These are phyloP conservation scores for Boletellus emodensis DNA, from an alignment of 768 basidiomycete genomes.

Conservation along the genomic window DNA sequence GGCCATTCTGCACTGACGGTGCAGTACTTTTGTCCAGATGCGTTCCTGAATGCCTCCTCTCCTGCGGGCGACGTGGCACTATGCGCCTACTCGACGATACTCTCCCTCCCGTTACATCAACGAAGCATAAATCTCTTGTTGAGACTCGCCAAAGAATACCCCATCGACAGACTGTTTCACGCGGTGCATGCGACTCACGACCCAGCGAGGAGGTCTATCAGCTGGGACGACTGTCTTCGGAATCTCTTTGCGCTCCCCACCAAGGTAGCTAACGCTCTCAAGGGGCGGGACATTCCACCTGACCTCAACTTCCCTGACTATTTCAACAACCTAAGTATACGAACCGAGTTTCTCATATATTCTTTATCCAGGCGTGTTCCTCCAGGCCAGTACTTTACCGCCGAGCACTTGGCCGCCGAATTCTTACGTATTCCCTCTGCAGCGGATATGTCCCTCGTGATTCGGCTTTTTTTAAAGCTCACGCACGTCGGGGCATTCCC, in stretches of 20 bases:
- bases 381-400: constrained; percentile 38
- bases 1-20: constrained; percentile 44
- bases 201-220: constrained; percentile 29
- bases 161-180: constrained; percentile 63
- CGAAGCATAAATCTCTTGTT: constrained; percentile 52
- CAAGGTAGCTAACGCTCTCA: constrained; percentile 74
- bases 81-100: constrained; percentile 61
- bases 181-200: constrained; percentile 39
- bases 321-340: constrained; percentile 47
- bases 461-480: constrained; percentile 61
- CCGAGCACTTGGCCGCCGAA: constrained; percentile 3
- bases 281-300: constrained; percentile 41
- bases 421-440: constrained; percentile 28
- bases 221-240: constrained; percentile 78
- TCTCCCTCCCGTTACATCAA: constrained; percentile 44
- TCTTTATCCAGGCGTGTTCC: constrained; percentile 36
- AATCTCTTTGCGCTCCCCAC: constrained; percentile 62
- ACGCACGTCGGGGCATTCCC: constrained; percentile 68
- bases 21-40: constrained; percentile 73
- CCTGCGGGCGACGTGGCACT: constrained; percentile 52
- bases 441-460: constrained; percentile 37
- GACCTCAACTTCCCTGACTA: constrained; percentile 55
- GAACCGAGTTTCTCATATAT: constrained; percentile 50
- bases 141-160: constrained; percentile 56
- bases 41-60: constrained; percentile 47